phyloP scores from a whole-genome alignment of 2,329 filamentous ascomycete species.

The Colletotrichum liaoningense region DNA sequence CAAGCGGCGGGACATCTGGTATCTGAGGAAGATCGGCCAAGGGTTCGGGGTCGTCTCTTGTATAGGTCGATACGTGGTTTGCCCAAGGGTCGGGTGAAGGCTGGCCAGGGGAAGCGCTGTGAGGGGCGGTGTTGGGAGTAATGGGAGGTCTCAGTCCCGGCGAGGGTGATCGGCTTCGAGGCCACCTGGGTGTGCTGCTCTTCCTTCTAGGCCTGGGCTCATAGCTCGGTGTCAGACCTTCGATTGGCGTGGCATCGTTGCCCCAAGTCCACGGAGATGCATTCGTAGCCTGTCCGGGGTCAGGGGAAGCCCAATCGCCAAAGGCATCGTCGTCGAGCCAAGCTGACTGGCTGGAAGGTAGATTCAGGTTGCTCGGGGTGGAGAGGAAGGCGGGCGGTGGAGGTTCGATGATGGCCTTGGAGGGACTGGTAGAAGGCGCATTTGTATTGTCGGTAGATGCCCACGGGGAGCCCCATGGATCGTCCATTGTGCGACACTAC shows the following conservation, averaged over 20 bases:
- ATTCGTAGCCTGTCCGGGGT: conserved; percentile 38
- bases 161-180: conserved; percentile 50
- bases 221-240: conserved; percentile 44
- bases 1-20: conserved; percentile 37
- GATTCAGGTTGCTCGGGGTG: conserved; percentile 38
- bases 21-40: conserved; percentile 32
- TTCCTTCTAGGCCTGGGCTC: conserved; percentile 46
- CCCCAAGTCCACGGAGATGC: conserved; percentile 32
- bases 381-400: conserved; percentile 56
- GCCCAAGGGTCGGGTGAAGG: conserved; percentile 57
- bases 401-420: conserved; percentile 51
- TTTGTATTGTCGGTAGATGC: conserved; percentile 52
- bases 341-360: conserved; percentile 49
- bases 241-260: conserved; percentile 18
- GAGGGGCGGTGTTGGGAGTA: conserved; percentile 47
- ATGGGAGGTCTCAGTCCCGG: conserved; percentile 45
- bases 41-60: conserved; percentile 35
- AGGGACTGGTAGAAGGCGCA: conserved; percentile 40
- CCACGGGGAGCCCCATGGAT: conserved; percentile 74
- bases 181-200: conserved; percentile 54
- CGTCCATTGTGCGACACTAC: conserved; percentile 60
- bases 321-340: conserved; percentile 54
- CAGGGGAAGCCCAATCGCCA: conserved; percentile 51
- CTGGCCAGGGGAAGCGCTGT: conserved; percentile 46
- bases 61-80: conserved; percentile 43